These are phyloP conservation scores for Priceomyces melissophilus DNA, from an alignment of 805 yeast genomes.

Conservation along the genomic window DNA sequence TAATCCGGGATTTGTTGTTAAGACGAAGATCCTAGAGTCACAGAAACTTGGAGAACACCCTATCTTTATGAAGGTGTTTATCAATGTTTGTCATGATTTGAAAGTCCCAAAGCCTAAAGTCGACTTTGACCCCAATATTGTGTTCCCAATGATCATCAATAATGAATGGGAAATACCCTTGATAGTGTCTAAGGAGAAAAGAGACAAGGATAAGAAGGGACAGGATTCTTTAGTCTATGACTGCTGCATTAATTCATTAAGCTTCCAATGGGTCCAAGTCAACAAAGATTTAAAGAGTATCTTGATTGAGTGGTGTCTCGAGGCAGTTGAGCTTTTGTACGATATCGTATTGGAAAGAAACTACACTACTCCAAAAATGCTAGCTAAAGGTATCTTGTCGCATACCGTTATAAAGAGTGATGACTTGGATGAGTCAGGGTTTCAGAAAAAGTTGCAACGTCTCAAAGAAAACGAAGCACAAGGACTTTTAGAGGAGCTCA, in stretches of 20 bases:
- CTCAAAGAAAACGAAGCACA: conserved; percentile 40
- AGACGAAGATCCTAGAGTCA: conserved; percentile 49
- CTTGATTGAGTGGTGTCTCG: conserved; percentile 79
- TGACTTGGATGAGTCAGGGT: conserved; percentile 39
- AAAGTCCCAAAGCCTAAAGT: conserved; percentile 60
- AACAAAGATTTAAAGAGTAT: conserved; percentile 61
- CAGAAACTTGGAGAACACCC: conserved; percentile 18
- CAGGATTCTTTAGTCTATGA: conserved; percentile 63
- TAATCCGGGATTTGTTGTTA: conserved; percentile 68
- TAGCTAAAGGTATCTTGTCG: conserved; percentile 60
- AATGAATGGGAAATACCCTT: conserved; percentile 87
- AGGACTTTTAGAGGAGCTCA: conserved; percentile 42
- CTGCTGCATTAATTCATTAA: conserved; percentile 67
- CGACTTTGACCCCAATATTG: conserved; percentile 52
- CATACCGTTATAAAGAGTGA: conserved; percentile 41
- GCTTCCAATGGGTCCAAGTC: conserved; percentile 58
- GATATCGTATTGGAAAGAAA: conserved; percentile 57
- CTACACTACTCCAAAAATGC: conserved; percentile 66
- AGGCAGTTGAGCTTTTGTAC: conserved; percentile 62
- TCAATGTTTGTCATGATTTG: conserved; percentile 69
- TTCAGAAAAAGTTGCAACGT: conserved; percentile 33
- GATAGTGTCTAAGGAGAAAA: conserved; percentile 54
- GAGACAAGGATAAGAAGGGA: conserved; percentile 71
- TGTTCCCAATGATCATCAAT: conserved; percentile 61
- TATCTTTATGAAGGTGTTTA: conserved; percentile 61